Evolutionary conservation across 2,329 filamentous ascomycete species (phyloP), one percentile per base, ranked within the genome.

Genomic region (Penicillium polonicum): DNA sequence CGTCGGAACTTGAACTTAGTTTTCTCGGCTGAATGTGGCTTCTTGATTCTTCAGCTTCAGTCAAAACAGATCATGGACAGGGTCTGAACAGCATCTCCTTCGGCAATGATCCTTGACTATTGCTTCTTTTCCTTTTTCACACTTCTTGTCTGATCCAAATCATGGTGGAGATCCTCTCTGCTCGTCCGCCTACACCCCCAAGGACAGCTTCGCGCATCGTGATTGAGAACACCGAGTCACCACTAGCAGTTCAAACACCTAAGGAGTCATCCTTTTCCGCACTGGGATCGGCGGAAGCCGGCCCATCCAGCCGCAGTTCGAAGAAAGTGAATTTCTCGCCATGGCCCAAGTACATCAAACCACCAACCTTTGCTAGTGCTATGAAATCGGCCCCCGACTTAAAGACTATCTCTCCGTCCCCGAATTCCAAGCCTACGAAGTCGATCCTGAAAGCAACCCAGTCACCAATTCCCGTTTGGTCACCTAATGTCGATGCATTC

Each of bases 381-480:
- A 54, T 62, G 29, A 70, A 68, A 42, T 60, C 74, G 48, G 78
- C 75, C 63, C 75, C 77, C n/a, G 75, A 78, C 7, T 64, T 81
- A 19, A 77, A 79, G 51, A 73, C 75, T 27, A 70, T 83, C 4
- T 80, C 78, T 35, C 79, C 79, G 55, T 72, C 71, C 41, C 80
- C 80, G 60, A 79, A 83, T 61, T 79, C 76, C 44, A 83, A 80
- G 62, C 83, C 85, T 6, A 72, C 82, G n/a, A 88, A 87, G 67
- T 88, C 87, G 4, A 99, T 99, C 52, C 82, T 99, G 59, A 99
- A 99, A 73, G 82, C 86, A 23, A 72, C 80, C 73, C 70, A 77
- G 74, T 65, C 68, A 58, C 75, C 68, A 48, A 72, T 65, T 43
- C 74, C 62, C 60, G 69, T 74, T 81, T 60, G 75, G 77, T 66